A percentile compares a stretch with the other conserved stretches of the same genome.
These are phyloP conservation scores for Infundibulicybe gibba DNA, from an alignment of 768 basidiomycete genomes.

Conservation along the genomic window DNA sequence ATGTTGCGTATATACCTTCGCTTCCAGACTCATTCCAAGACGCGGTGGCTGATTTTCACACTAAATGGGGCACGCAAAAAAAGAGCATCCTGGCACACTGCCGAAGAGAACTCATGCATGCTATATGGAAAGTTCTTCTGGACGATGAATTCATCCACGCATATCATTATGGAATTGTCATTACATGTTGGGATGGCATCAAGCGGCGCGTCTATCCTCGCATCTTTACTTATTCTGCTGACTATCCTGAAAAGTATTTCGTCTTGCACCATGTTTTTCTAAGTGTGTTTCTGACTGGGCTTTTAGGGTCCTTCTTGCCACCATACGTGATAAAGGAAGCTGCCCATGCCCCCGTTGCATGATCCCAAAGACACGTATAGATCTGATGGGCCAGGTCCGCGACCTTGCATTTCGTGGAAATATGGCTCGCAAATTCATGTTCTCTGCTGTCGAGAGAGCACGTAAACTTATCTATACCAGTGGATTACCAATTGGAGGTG, in stretches of 20 bases:
- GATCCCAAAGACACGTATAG: slow-evolving; percentile 15
- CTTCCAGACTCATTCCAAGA: slow-evolving; percentile 7
- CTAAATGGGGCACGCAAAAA: not conserved
- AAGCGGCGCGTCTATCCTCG: slow-evolving; percentile 18
- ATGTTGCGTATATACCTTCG: slow-evolving; percentile 21
- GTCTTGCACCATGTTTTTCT: not conserved
- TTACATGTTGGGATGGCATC: slow-evolving; percentile 16
- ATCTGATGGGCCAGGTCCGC: slow-evolving; percentile 17
- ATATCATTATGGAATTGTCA: slow-evolving; percentile 18
- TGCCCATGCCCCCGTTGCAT: slow-evolving; percentile 33
- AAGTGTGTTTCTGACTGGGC: not conserved
- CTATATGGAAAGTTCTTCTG: slow-evolving; percentile 17
- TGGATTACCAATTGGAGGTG: slow-evolving; percentile 1
- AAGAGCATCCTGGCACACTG: slow-evolving; percentile 11
- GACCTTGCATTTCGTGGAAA: slow-evolving; percentile 1
- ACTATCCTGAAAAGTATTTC: slow-evolving; percentile 33
- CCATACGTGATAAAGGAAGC: slow-evolving; percentile 20
- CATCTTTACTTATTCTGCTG: slow-evolving; percentile 25
- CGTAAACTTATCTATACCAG: slow-evolving; percentile 4
- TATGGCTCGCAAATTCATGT: not conserved
- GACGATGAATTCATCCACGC: slow-evolving; percentile 19
- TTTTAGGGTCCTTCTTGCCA: slow-evolving; percentile 25
- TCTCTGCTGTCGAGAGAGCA: not conserved
- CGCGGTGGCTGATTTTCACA: not conserved
- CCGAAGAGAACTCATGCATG: slow-evolving; percentile 22